Evolutionary conservation across 495 filamentous ascomycete genomes (phyloP), one percentile per base, ranked within the genome.

Genomic region (Alectoria sarmentosa): DNA sequence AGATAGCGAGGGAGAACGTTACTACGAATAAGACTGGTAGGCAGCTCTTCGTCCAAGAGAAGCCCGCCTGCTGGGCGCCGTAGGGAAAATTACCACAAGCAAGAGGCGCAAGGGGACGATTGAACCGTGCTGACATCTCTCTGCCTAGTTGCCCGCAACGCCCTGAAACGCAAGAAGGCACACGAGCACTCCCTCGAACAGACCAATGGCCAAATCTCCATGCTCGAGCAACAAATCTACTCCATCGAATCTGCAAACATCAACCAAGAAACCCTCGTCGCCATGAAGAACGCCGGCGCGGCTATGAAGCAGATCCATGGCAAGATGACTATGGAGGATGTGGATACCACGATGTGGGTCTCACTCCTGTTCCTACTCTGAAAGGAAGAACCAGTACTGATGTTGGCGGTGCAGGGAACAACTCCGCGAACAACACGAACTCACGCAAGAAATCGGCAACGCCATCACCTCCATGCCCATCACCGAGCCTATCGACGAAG

Each of bases 171-270:
- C 70, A 99, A 98, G 84, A 96, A 99, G 85, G 79, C 82, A 67
- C 90, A 92, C 72, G 90, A 96, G 74, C 88, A 91, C 78, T 89
- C 90, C 65, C 84, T 97, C 55, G 89, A 94, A 64, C 90, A 96
- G 75, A 98, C 93, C 13, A 82, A 85, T 41, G 84, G 88, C 41
- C 95, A 98, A 76, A 91, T 96, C 77, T 83, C 84, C 63, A 95
- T 93, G 46, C 81, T 99, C 19, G 94, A 98, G 73, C 90, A 92
- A 70, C 92, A 99, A 73, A 93, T 99, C 71, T 94, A 93, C 73
- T 88, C 89, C 65, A 97, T 99, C 75, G 94, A 99, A 74, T 89
- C 92, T 28, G 95, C 94, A 58, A 99, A 98, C 75, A 96, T 99
- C 78, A 99, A 99, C 81, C 84, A 92, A 73, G 92, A 98, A 79